A percentile compares a stretch with the other conserved stretches of the same genome.
Conservation (phyloP, 2,329 filamentous ascomycete species). For the Aspergillus sp. region DNA sequence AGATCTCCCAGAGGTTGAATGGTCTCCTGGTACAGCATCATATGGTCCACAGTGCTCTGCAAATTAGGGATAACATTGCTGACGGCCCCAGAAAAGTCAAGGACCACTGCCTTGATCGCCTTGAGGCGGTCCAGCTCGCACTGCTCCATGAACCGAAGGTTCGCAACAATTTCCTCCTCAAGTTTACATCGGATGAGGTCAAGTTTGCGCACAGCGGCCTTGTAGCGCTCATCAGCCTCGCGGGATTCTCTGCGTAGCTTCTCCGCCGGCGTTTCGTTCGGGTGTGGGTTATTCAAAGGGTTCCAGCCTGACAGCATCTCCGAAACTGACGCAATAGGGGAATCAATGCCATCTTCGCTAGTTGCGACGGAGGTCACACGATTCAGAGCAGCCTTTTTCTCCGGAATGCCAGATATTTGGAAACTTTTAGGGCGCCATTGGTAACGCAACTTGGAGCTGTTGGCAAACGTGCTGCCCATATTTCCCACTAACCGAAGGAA, state of each 20-base stretch:
- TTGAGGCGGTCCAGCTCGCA: slow-evolving; percentile 95
- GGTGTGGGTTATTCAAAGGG: slow-evolving; percentile 80
- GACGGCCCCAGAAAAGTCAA: slow-evolving; percentile 96
- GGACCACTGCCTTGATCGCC: slow-evolving; percentile 95
- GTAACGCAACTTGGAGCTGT: slow-evolving; percentile 96
- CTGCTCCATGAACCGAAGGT: slow-evolving; percentile 93
- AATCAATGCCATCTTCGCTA: slow-evolving; percentile 64
- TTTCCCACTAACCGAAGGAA: slow-evolving; percentile 90
- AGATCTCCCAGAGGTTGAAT: slow-evolving; percentile 91
- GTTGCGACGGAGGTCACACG: slow-evolving; percentile 73
- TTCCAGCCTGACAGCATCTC: slow-evolving; percentile 94
- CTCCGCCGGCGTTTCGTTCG: slow-evolving; percentile 90
- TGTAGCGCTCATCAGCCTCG: slow-evolving; percentile 93
- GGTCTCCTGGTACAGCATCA: slow-evolving; percentile 99
- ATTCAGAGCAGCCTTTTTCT: slow-evolving; percentile 74
- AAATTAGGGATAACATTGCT: slow-evolving; percentile 97
- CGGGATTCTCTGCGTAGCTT: slow-evolving; percentile 82
- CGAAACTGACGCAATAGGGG: slow-evolving; percentile 78
- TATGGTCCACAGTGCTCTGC: slow-evolving; percentile 94
- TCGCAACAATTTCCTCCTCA: slow-evolving; percentile 91
- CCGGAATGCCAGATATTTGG: slow-evolving; percentile 79
- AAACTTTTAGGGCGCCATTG: slow-evolving; percentile 95
- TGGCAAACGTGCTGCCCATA: slow-evolving; percentile 92
- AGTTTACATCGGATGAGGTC: slow-evolving; percentile 89
- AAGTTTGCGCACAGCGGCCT: slow-evolving; percentile 77